Evolutionary conservation across 306 rosid species (phyloP), one percentile per base, ranked within the genome.

Genomic region (Quillaja saponaria): DNA sequence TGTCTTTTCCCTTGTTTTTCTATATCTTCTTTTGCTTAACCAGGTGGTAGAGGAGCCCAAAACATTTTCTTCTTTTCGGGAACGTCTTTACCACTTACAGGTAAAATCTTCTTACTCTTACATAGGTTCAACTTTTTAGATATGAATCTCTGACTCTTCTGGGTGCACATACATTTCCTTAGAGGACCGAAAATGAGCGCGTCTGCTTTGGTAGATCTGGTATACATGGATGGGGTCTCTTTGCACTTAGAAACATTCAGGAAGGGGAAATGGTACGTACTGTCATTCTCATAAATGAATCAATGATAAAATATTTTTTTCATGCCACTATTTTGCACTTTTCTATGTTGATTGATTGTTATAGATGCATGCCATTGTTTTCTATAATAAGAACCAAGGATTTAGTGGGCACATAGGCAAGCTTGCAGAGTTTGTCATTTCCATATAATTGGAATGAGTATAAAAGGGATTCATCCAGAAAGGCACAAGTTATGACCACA

Each of bases 211-310:
- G 97, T 80, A 87, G 95, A 85, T 94, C 99, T 1, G 99, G 99
- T 60, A 94, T 94, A 69, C 99, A 94, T 72, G 99, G 97, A 64
- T 94, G 99, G 99, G 99, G 99, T 70, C 96, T 94, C 63, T 94
- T 94, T 72, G 96, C 99, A 5, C 90, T 91, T 6, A 83, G 91
- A 74, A 78, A 70, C 76, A 87, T 94, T 81, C 99, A 83, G 80
- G 99, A 94, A 87, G 99, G 99, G 66, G 99, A 94, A 66, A 94
- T 94, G 97, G 99, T 90, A 84, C 49, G 71, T 13, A 72, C 56
- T 48, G 7, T 60, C 57, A 37, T 40, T 66, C 61, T 57, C 42
- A 19, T 49, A 39, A 58, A 55, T 28, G 5, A 41, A 46, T 21
- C 40, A 15, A 46, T 62, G 45, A 25, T 25, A 51, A 10, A 28